Evolutionary conservation across 495 filamentous ascomycete genomes (phyloP).

Genomic region (Filosporella fistucella): DNA sequence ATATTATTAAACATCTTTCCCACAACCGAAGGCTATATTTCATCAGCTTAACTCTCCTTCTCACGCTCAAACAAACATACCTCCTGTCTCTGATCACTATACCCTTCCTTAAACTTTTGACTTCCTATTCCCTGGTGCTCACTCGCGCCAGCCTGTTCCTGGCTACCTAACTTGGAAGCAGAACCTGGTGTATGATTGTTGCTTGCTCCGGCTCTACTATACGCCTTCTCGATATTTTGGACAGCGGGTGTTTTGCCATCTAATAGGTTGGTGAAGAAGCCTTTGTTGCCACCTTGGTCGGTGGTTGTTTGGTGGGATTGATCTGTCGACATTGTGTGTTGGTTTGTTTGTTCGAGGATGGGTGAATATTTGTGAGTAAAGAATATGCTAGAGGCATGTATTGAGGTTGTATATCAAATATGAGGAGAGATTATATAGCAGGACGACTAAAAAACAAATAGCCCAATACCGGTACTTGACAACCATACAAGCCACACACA

Average conservation of each 20-base stretch:
- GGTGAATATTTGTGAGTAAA: too few relatives aligned
- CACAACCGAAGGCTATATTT: constrained; percentile 7
- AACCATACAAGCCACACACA: too few relatives aligned
- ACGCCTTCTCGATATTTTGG: constrained; percentile 27
- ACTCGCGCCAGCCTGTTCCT: constrained; percentile 15
- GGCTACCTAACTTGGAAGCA: constrained; percentile 17
- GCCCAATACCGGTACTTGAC: too few relatives aligned
- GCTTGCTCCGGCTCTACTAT: constrained; percentile 22
- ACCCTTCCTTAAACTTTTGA: constrained; percentile 15
- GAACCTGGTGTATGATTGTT: constrained; percentile 23
- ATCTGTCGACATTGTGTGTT: too few relatives aligned
- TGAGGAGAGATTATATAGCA: too few relatives aligned
- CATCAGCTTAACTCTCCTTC: not conserved
- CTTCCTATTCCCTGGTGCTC: constrained; percentile 22
- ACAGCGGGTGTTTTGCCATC: not conserved
- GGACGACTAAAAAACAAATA: too few relatives aligned
- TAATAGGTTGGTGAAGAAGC: not conserved
- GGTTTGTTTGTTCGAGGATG: too few relatives aligned
- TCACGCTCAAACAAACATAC: constrained; percentile 11
- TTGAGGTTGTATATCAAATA: too few relatives aligned
- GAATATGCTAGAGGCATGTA: too few relatives aligned
- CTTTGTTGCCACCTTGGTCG: not conserved
- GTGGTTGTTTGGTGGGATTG: too few relatives aligned
- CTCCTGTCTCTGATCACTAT: constrained; percentile 24
- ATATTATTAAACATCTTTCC: constrained; percentile 17